phyloP scores from a whole-genome alignment of 1,284 basidiomycete genomes.

The Ceratobasidium sp. region DNA sequence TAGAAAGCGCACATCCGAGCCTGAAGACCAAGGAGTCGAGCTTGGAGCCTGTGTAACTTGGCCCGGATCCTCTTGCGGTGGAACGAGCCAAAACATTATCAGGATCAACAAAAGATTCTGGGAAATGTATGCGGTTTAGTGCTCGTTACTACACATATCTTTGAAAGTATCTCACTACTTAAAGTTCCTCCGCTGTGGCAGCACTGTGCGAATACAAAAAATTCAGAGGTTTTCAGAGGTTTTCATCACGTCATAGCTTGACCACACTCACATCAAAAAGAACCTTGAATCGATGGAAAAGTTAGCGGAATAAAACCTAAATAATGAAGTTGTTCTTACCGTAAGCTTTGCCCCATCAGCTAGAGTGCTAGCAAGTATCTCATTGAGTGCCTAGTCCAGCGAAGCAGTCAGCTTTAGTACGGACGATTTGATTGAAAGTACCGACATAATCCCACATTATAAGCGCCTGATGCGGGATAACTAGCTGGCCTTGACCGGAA shows the following conservation, averaged over 20 bases:
- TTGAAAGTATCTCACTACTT: neutral
- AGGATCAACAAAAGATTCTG: too few relatives aligned
- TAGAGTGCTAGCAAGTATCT: neutral
- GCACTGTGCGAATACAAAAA: neutral
- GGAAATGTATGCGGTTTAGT: neutral
- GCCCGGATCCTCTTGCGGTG: too few relatives aligned
- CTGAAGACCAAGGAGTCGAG: too few relatives aligned
- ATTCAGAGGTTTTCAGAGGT: neutral
- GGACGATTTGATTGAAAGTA: neutral
- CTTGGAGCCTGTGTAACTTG: too few relatives aligned
- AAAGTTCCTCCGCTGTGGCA: slow-evolving; percentile 37
- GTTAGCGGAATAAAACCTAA: neutral
- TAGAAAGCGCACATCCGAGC: too few relatives aligned
- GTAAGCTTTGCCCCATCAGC: slow-evolving; percentile 16
- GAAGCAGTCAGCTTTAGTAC: too few relatives aligned
- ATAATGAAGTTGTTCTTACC: neutral
- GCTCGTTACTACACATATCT: neutral
- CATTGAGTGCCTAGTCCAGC: slow-evolving; percentile 2
- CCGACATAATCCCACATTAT: slow-evolving; percentile 29
- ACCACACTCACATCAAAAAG: slow-evolving; percentile 20
- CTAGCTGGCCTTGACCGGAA: neutral
- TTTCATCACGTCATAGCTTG: neutral
- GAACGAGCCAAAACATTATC: too few relatives aligned
- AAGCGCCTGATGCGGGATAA: neutral
- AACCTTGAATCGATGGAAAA: neutral